Conservation (phyloP, 2,329 filamentous ascomycete species). For the Colletotrichum lini region DNA sequence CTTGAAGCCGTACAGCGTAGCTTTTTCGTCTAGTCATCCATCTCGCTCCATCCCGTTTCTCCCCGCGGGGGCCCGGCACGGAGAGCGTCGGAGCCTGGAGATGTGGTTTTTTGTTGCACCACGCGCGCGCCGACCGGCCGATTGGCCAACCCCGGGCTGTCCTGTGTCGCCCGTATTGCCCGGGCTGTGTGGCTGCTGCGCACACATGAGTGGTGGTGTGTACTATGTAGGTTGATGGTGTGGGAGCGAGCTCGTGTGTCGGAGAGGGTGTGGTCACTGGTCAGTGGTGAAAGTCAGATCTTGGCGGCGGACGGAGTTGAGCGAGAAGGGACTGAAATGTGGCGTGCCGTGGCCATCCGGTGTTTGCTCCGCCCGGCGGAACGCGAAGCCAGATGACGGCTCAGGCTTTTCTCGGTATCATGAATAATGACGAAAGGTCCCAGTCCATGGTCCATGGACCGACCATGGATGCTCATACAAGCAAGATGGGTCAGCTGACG, state of each 20-base stretch:
- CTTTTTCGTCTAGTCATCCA: slow-evolving; percentile 20
- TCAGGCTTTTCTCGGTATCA: slow-evolving; percentile 1
- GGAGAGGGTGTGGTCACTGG: slow-evolving; percentile 3
- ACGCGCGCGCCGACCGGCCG: not conserved
- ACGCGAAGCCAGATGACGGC: slow-evolving; percentile 5
- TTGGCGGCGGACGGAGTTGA: slow-evolving; percentile 28
- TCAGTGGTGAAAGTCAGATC: not conserved
- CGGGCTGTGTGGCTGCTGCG: not conserved
- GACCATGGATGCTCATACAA: not conserved
- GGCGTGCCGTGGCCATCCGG: slow-evolving; percentile 33
- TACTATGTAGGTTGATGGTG: not conserved
- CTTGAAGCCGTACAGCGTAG: not conserved
- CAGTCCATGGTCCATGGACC: not conserved
- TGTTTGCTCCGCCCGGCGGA: slow-evolving; percentile 38
- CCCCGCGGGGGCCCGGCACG: slow-evolving; percentile 1
- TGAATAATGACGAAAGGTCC: not conserved
- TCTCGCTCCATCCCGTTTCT: not conserved
- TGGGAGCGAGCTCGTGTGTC: slow-evolving; percentile 5
- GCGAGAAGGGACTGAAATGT: slow-evolving; percentile 32
- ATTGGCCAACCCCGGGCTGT: not conserved
- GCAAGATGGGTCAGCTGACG: slow-evolving; percentile 34
- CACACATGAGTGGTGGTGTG: not conserved
- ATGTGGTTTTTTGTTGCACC: not conserved
- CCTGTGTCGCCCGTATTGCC: not conserved
- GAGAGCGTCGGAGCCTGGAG: slow-evolving; percentile 5